Conservation (phyloP, 2,329 filamentous ascomycete species). For the Paecilomyces fulvus region DNA sequence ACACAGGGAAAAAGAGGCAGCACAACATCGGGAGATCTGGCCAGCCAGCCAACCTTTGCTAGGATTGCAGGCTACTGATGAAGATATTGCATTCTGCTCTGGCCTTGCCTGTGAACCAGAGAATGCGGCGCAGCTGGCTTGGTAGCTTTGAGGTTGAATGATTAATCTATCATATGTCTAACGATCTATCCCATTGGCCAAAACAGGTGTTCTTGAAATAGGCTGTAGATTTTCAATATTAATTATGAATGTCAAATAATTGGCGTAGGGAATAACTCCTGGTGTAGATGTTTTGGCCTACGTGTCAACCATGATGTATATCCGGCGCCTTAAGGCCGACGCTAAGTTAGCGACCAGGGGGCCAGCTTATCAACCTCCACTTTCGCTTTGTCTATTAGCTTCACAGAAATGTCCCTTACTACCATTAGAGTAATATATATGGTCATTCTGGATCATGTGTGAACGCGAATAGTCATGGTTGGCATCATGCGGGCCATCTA, state of each 20-base stretch:
- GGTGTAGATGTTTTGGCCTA: not conserved
- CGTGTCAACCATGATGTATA: not conserved
- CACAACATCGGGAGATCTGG: constrained; percentile 43
- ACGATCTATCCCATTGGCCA: no score
- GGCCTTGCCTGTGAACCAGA: not conserved
- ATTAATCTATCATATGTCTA: not conserved
- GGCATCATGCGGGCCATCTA: not conserved
- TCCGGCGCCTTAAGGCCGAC: not conserved
- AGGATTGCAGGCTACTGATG: not conserved
- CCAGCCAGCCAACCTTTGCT: constrained; percentile 31
- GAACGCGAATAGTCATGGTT: not conserved
- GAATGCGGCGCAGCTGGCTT: not conserved
- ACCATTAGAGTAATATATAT: not conserved
- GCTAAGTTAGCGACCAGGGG: not conserved
- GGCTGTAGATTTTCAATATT: not conserved
- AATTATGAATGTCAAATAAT: not conserved
- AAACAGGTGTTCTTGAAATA: not conserved
- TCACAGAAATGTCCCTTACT: not conserved
- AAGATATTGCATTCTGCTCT: not conserved
- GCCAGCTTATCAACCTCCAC: not conserved
- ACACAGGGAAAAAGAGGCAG: constrained; percentile 42
- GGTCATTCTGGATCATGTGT: not conserved
- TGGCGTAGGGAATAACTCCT: not conserved
- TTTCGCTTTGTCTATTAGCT: not conserved
- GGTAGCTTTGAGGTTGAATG: not conserved